Base-by-base conservation (phyloP, 2,329 filamentous ascomycete genomes). In the Pseudocercospora fijiensis region DNA sequence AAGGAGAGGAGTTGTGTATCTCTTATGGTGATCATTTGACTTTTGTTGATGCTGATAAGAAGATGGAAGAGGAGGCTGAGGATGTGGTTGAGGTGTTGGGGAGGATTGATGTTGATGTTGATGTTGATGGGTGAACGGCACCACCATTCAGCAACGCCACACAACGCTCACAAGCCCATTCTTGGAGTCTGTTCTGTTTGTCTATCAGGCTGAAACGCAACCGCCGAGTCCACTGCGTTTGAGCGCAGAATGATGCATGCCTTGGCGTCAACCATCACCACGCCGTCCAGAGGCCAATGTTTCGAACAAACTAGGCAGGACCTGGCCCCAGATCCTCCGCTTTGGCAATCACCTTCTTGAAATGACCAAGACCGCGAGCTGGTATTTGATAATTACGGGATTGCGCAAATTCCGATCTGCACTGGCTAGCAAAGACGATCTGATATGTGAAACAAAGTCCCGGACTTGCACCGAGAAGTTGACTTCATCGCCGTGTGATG, bases 1-100 rank as follows among this genome's bases (percentile, higher is more conserved):
- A 74, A n/a, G 84, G 83, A 13, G 83, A 86, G 70, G 84, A 86
- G 69, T 73, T 86, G 13, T 85, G 83, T 65, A 82, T 83, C 69
- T 81, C 79, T 9, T 83, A 83, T 66, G 81, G 81, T 6, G 75
- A 73, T 60, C 76, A 77, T 56, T 74, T 83, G 64, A 82, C 79
- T 16, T 83, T 83, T 70, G 75, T 77, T 57, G 81, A 83, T 67
- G 76, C 76, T 28, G 80, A 78, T 58, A 68, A 43, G 41, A 62
- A 60, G 30, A 43, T 56, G n/a, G 62, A 28, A n/a, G 60, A 61
- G 18, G 60, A 62, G 20, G 68, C 69, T 27, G 73, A 75, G 55
- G 76, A 76, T 61, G 77, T 73, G 58, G 70, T 77, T 51, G 70
- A 78, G 57, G 69, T 78, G 60, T 69, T 82, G 64, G 76, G 74